Conservation (phyloP, 495 filamentous ascomycete genomes). For the Neurospora sp. region DNA sequence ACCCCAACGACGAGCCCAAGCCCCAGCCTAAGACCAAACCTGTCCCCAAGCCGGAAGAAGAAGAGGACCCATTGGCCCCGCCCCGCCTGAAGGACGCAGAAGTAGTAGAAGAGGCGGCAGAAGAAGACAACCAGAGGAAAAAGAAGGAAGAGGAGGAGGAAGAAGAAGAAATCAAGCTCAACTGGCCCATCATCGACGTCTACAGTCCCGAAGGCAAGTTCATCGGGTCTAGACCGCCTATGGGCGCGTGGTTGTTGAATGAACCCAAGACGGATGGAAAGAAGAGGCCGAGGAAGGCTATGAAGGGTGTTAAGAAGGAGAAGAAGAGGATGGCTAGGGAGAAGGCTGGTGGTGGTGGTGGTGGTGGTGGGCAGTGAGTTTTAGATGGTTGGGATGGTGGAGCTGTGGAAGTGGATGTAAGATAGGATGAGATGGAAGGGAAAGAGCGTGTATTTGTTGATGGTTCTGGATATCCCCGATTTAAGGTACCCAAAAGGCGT, state of each 20-base stretch:
- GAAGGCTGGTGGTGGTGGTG: neutral
- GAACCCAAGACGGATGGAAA: constrained; percentile 18
- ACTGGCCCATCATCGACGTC: constrained; percentile 67
- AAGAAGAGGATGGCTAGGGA: constrained; percentile 25
- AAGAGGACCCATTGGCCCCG: neutral
- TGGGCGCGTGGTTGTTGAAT: constrained; percentile 58
- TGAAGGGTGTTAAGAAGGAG: constrained; percentile 48
- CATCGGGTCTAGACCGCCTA: constrained; percentile 54
- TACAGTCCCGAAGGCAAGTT: constrained; percentile 75
- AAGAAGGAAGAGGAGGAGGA: neutral
- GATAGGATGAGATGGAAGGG: neutral
- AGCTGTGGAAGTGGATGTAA: neutral
- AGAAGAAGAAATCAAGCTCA: constrained; percentile 9
- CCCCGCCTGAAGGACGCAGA: constrained; percentile 2
- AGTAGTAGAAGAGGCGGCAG: constrained; percentile 1
- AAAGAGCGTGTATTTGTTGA: neutral
- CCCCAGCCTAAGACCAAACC: neutral
- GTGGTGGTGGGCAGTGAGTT: neutral
- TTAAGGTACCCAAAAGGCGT: neutral
- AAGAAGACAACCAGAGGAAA: constrained; percentile 4
- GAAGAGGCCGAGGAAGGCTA: constrained; percentile 42
- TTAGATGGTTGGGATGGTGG: too few species aligned
- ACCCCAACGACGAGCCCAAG: neutral
- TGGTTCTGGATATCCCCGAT: neutral
- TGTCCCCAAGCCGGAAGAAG: neutral